Base-by-base conservation (phyloP, 2,329 filamentous ascomycete species). In the Byssoonygena ceratinophila region DNA sequence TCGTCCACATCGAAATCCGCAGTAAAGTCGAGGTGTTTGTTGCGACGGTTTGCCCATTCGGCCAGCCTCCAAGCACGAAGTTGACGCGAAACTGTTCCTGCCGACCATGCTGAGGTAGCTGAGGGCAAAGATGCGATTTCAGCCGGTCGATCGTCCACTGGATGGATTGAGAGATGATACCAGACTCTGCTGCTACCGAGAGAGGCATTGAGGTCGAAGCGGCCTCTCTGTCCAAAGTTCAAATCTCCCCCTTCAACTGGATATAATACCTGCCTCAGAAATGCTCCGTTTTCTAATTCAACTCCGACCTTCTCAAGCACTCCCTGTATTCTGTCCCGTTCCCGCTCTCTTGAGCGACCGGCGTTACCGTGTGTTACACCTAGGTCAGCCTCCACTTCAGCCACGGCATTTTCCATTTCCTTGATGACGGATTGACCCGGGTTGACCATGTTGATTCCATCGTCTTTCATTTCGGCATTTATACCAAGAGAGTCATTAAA, bases 381-480 rank as follows among this genome's bases (percentile, higher is more conserved):
- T 39, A 95, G 74, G 59, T 96, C 87, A 1, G 84, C 82, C 46
- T 83, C 87, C 36, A 83, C 85, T 46, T 87, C 83, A 0, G 81
- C 71, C 4, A 96, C 80, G 1, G 90, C 88, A 53, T 83, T 82
- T 62, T 86, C 81, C 85, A 95, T 94, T 65, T 96, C 90, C 34
- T 85, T 83, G 12, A 91, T 66, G 8, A 97, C 84, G 0, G 91
- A 94, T 54, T 83, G 84, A n/a, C 86, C 85, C 1, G 82, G 82
- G 0, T 83, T 61, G 0, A 78, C 71, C 1, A 94, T 78, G n/a
- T 86, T 79, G 0, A 98, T 79, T 8, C 92, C 92, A 59, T 98
- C 92, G 57, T 91, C 84, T 63, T 91, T 94, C 90, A 98, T 97
- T 72, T 98, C 92, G 0, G 85, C 79, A 61, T 97, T 97, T 71